Percentiles rank a stretch among this genome's conserved stretches.
phyloP scores from a whole-genome alignment of 2,329 filamentous ascomycete species.

The Lachnellula arida region DNA sequence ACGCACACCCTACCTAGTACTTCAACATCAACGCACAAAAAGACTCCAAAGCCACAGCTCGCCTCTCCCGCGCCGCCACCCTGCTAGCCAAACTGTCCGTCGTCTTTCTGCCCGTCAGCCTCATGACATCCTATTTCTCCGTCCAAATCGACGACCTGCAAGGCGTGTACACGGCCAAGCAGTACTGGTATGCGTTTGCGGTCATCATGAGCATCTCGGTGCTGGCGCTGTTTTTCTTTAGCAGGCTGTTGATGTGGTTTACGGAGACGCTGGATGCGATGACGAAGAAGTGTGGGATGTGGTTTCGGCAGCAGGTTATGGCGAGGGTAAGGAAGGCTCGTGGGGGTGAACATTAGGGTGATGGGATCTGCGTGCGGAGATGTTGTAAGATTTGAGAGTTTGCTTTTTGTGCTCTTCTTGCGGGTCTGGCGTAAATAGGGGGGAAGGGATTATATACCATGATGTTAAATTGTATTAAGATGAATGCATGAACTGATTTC shows the following conservation, averaged over 20 bases:
- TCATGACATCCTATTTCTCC: constrained; percentile 72
- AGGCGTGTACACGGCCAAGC: constrained; percentile 51
- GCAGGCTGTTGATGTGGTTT: constrained; percentile 41
- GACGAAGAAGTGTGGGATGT: constrained; percentile 12
- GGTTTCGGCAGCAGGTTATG: neutral
- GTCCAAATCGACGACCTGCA: constrained; percentile 56
- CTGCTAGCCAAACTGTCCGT: constrained; percentile 71
- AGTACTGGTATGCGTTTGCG: constrained; percentile 66
- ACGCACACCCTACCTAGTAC: constrained; percentile 49
- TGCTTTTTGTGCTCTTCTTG: too few relatives aligned
- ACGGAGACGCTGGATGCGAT: constrained; percentile 39
- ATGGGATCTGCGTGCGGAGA: neutral
- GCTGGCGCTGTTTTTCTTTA: constrained; percentile 51
- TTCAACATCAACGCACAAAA: constrained; percentile 75
- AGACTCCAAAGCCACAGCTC: constrained; percentile 67
- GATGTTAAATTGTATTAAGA: neutral
- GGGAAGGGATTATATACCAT: neutral
- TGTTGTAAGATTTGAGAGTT: neutral
- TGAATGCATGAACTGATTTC: too few relatives aligned
- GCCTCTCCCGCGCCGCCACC: constrained; percentile 66
- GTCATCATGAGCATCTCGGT: constrained; percentile 58
- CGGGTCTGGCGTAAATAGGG: too few relatives aligned
- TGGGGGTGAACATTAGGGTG: neutral
- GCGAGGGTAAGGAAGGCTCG: neutral
- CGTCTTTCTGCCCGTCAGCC: constrained; percentile 68